These are phyloP conservation scores for Pachyrhizus erosus DNA, from an alignment of 306 rosid species.

Conservation along the genomic window DNA sequence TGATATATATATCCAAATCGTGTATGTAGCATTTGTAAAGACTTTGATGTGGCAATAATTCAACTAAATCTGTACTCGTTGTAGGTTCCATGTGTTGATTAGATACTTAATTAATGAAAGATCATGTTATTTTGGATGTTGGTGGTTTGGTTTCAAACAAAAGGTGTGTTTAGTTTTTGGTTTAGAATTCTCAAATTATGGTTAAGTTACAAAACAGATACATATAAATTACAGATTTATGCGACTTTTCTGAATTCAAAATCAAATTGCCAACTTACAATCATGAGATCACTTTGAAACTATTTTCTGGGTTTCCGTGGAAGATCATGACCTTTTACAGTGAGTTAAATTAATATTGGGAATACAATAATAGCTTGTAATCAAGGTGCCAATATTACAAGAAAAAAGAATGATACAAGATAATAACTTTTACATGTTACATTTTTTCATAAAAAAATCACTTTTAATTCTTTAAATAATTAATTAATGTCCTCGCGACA, in stretches of 20 bases:
- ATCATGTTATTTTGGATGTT: background rate
- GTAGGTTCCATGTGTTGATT: background rate
- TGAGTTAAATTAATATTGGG: no score
- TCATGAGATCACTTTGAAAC: background rate
- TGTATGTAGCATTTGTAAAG: background rate
- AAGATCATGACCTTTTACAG: background rate
- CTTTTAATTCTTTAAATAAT: background rate
- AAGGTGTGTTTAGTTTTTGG: background rate
- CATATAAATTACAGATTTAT: background rate
- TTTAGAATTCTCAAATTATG: background rate
- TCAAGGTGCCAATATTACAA: background rate
- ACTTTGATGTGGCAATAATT: background rate
- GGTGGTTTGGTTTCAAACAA: background rate
- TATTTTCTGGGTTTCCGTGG: background rate
- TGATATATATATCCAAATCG: background rate
- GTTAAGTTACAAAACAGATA: background rate
- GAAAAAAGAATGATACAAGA: background rate
- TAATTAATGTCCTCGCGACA: background rate
- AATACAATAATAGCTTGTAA: background rate
- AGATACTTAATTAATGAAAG: background rate
- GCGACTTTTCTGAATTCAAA: background rate
- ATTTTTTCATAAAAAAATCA: background rate
- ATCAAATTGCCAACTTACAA: background rate
- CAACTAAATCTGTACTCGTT: background rate
- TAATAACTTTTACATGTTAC: background rate